Conservation (phyloP, 2,329 filamentous ascomycete species). For the Magnaporthiopsis rhizophila region DNA sequence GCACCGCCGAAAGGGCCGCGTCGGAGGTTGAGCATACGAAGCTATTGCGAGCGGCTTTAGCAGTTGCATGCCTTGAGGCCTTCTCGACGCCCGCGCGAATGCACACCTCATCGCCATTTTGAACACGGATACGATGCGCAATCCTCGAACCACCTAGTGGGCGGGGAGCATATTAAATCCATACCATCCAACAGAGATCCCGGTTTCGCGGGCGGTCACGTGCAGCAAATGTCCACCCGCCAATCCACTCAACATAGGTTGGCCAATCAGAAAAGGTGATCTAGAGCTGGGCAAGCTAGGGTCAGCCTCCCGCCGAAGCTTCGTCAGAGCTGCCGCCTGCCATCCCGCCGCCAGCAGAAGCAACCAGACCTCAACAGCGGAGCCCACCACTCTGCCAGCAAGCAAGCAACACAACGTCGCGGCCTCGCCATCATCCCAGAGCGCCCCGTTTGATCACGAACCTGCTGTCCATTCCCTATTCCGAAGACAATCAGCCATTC, state of each 20-base stretch:
- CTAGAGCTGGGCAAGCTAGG: constrained; percentile 6
- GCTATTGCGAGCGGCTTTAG: neutral
- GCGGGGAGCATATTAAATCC: neutral
- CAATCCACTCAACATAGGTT: neutral
- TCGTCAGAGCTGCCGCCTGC: constrained; percentile 24
- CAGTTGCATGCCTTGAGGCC: neutral
- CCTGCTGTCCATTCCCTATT: neutral
- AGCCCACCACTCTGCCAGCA: neutral
- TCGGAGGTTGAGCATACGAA: neutral
- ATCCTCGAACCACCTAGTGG: too few relatives aligned
- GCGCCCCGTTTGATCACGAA: neutral
- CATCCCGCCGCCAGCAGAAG: constrained; percentile 6
- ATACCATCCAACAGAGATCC: neutral
- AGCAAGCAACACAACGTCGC: neutral
- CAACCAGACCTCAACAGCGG: neutral
- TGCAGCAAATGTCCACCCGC: neutral
- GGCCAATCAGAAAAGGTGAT: neutral
- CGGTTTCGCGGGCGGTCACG: neutral
- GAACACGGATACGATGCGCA: neutral
- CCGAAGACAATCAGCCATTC: neutral
- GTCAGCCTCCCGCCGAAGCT: constrained; percentile 12
- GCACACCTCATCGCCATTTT: constrained; percentile 7
- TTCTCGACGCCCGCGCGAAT: constrained; percentile 2
- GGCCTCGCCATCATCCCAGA: neutral
- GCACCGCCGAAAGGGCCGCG: constrained; percentile 6